Conservation (phyloP, 495 filamentous ascomycete species). For the Cairneyella variabilis region DNA sequence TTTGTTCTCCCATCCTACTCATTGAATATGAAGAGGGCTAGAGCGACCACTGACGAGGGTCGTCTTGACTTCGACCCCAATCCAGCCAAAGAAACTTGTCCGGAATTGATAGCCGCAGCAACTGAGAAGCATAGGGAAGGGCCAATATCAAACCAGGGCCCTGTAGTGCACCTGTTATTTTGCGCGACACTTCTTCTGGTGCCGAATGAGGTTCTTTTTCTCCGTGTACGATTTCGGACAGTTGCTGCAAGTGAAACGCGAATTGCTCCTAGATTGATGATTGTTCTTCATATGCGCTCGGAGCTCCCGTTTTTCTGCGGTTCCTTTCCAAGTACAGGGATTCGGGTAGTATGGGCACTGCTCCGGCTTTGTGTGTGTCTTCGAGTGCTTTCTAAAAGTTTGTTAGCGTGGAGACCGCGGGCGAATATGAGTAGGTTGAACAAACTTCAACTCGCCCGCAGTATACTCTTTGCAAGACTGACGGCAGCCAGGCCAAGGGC, state of each 20-base stretch:
- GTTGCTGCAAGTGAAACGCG: not conserved
- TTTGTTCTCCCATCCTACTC: too few relatives aligned
- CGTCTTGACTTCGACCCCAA: too few relatives aligned
- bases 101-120: too few relatives aligned
- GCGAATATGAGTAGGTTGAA: not conserved
- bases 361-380: not conserved
- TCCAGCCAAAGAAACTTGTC: too few relatives aligned
- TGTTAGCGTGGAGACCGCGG: not conserved
- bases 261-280: not conserved
- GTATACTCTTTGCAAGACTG: not conserved
- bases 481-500: not conserved
- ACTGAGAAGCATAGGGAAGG: too few relatives aligned
- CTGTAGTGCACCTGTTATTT: not conserved
- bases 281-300: not conserved
- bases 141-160: not conserved
- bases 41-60: too few relatives aligned
- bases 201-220: not conserved
- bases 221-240: not conserved
- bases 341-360: not conserved
- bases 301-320: conserved; percentile 1
- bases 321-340: not conserved
- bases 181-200: not conserved
- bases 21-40: too few relatives aligned
- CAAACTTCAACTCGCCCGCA: not conserved
- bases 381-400: not conserved